These are phyloP conservation scores for Akanthomyces dipterigenus DNA, from an alignment of 2,329 filamentous ascomycete genomes.

Conservation along the genomic window DNA sequence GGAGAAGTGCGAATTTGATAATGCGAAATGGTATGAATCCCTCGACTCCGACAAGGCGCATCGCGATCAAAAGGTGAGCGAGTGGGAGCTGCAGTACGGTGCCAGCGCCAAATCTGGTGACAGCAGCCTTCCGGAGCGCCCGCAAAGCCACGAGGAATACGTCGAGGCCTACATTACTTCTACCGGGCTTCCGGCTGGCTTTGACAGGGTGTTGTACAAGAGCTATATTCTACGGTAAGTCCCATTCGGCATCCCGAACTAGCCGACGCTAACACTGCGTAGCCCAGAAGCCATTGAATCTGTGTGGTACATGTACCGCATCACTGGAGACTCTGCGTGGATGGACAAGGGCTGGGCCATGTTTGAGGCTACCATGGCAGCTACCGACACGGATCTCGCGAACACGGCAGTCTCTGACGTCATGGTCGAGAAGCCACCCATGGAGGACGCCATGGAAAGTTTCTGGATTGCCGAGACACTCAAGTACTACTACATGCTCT, in stretches of 20 bases:
- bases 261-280: neutral
- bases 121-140: constrained; percentile 22
- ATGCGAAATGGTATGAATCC: constrained; percentile 40
- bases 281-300: constrained; percentile 84
- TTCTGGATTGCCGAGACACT: constrained; percentile 89
- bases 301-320: constrained; percentile 84
- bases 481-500: constrained; percentile 87
- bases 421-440: constrained; percentile 31
- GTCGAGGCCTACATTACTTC: constrained; percentile 38
- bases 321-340: constrained; percentile 69
- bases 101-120: constrained; percentile 12
- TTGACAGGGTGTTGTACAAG: constrained; percentile 35
- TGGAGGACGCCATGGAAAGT: constrained; percentile 68
- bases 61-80: constrained; percentile 35
- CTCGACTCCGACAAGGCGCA: constrained; percentile 40
- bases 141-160: constrained; percentile 48
- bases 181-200: constrained; percentile 44
- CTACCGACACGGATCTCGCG: constrained; percentile 59
- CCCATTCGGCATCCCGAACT: neutral
- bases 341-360: constrained; percentile 82
- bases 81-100: constrained; percentile 38
- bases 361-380: constrained; percentile 64
- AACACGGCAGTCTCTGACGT: constrained; percentile 67
- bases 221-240: constrained; percentile 58
- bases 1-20: constrained; percentile 45